These are phyloP conservation scores for Comarum palustre DNA, from an alignment of 306 rosid species.

Conservation along the genomic window DNA sequence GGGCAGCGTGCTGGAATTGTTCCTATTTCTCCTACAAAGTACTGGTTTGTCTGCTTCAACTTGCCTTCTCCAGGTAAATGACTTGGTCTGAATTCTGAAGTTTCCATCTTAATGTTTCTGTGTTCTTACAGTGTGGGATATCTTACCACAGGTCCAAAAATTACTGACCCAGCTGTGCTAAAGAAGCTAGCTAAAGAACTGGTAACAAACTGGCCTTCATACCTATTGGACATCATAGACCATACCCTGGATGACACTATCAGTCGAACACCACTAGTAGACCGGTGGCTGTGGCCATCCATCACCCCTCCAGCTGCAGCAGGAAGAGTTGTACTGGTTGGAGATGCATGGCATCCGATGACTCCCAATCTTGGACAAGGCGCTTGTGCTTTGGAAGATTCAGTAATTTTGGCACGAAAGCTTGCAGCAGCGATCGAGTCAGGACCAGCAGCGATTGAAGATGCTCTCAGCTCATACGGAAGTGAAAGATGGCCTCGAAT, in stretches of 20 bases:
- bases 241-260: slow-evolving; percentile 61
- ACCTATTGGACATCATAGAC: slow-evolving; percentile 51
- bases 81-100: background rate
- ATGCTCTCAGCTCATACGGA: slow-evolving; percentile 59
- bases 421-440: slow-evolving; percentile 61
- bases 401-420: slow-evolving; percentile 61
- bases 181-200: slow-evolving; percentile 68
- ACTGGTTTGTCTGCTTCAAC: slow-evolving; percentile 93
- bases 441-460: slow-evolving; percentile 41
- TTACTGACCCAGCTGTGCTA: slow-evolving; percentile 43
- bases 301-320: slow-evolving; percentile 59
- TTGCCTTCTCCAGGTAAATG: slow-evolving; percentile 61
- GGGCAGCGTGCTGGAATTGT: slow-evolving; percentile 81
- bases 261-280: slow-evolving; percentile 64
- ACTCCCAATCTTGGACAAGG: slow-evolving; percentile 97
- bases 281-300: slow-evolving; percentile 87
- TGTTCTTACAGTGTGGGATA: background rate
- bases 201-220: slow-evolving; percentile 57
- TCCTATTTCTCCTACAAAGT: slow-evolving; percentile 80
- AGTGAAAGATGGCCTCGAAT: slow-evolving; percentile 71
- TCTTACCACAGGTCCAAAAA: slow-evolving; percentile 54
- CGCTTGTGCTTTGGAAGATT: slow-evolving; percentile 91
- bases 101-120: background rate
- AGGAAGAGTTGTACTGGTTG: slow-evolving; percentile 73
- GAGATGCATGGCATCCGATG: slow-evolving; percentile 99